Evolutionary conservation across 2,329 filamentous ascomycete species (phyloP).

Genomic region (Aplosporella prunicola): DNA sequence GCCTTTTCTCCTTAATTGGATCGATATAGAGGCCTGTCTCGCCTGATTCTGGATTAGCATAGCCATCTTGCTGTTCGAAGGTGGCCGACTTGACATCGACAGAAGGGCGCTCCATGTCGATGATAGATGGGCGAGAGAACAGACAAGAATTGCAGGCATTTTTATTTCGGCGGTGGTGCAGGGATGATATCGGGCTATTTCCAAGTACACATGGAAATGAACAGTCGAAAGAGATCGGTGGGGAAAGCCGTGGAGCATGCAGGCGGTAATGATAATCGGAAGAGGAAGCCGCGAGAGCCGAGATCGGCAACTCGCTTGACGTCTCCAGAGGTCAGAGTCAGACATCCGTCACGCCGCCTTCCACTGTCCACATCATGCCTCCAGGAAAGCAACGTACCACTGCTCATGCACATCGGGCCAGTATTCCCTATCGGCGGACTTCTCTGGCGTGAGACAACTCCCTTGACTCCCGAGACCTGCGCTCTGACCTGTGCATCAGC

Average conservation of each 20-base stretch:
- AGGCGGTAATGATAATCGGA: too few relatives aligned
- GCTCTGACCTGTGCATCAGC: conserved; percentile 7
- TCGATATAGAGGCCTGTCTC: conserved; percentile 26
- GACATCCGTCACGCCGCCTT: background rate
- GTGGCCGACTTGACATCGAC: conserved; percentile 7
- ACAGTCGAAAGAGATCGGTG: background rate
- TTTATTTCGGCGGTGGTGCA: conserved; percentile 3
- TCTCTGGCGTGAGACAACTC: conserved; percentile 8
- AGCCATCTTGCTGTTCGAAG: conserved; percentile 11
- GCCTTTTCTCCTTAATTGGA: conserved; percentile 34
- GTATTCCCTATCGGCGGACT: conserved; percentile 8
- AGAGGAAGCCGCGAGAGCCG: too few relatives aligned
- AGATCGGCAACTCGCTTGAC: too few relatives aligned
- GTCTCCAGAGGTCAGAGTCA: too few relatives aligned
- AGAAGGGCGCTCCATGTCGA: conserved; percentile 1
- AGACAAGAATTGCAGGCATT: background rate
- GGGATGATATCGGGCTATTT: conserved; percentile 2
- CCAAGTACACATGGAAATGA: background rate
- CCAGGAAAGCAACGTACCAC: conserved; percentile 4
- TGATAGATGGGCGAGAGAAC: background rate
- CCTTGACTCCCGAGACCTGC: background rate
- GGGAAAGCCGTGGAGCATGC: too few relatives aligned
- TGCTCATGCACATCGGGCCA: background rate
- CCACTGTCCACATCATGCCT: conserved; percentile 3
- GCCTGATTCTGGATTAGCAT: conserved; percentile 8